Evolutionary conservation across 495 filamentous ascomycete species (phyloP), one percentile per base, ranked within the genome.

Genomic region (Trichocladium uniseriatum): DNA sequence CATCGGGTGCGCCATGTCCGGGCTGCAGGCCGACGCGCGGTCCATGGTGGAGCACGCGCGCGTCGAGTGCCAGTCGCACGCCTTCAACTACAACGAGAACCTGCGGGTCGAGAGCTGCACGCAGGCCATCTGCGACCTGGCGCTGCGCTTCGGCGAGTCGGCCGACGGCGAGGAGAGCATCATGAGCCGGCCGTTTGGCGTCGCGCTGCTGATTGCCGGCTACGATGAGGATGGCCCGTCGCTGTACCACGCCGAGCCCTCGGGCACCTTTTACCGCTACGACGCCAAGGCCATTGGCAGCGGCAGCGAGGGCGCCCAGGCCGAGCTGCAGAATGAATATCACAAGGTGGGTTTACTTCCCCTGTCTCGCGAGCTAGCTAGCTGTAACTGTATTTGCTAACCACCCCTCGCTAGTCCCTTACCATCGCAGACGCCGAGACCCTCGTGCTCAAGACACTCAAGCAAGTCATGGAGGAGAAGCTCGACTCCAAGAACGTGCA

Each of bases 401-500:
- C 52, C 43, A 18, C 16, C 2, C n/a, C 18, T 35, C 11, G 38
- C 15, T 48, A 83, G 76, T 96, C 91, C 38, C 77, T 98, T 55
- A 95, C 91, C 44, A 84, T 98, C 51, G 71, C 77, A 40, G 92
- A 98, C 66, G 92, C 92, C 18, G 92, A 98, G 71, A 86, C 88
- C 2, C 71, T 98, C 56, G 94, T 97, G 28, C 74, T 98, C 56
- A 96, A 96, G 80, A 98, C 92, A 32, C 69, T 98, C 67, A 98
- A 98, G 78, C 92, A 98, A 73, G 92, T 98, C 45, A 98, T 98
- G 92, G 92, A 98, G 73, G 92, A 98, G 81, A 98, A 97, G 75
- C 79, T 98, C 45, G 92, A 98, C 65, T 76, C 86, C 36, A 97
- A 97, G 79, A 98, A 97, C 62, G 94, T 98, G 56, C 92, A 97